Base-by-base conservation (phyloP, 805 yeast genomes). In the Kodamaea restingae region DNA sequence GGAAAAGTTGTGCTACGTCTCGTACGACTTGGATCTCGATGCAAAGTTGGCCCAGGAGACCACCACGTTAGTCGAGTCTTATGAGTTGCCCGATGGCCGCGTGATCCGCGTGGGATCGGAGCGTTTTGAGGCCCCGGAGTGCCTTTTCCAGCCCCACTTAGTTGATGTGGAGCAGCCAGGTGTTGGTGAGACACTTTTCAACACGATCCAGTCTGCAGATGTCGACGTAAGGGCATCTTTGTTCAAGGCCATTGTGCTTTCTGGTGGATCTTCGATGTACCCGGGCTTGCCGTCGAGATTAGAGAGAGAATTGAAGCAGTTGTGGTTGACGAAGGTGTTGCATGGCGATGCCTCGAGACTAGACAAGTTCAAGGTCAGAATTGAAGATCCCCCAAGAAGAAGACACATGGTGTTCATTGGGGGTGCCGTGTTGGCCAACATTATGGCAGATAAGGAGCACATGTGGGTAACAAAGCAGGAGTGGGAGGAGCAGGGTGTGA, bases 211-310 rank as follows among this genome's bases (percentile, higher is more conserved):
- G 71, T 69, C 90, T 4, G 96, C 98, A 31, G 98, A 93, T 57
- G 84, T 93, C 36, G 98, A 93, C 60, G 78, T 93, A 38, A 81
- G 97, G 65, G 74, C 95, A 5, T 76, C 96, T 1, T 73, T 93
- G 44, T 93, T 78, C 68, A 86, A 84, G 56, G 95, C 96, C 2
- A 85, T 93, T 60, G 98, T 93, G 20, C 75, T 93, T 32, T 86
- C 96, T 4, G 98, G 98, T 60, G 98, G 98, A 42, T 90, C 98
- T 1, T 84, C 95, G 37, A 93, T 93, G 98, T 93, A 93, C 59
- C 98, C 98, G 1, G 98, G 98, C 21, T 76, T 93, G 51, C 98
- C 98, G 14, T 84, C 96, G 9, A 76, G 98, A 55, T 71, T 93
- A 50, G 98, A 93, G 63, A 91, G 87, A 62, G 98, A 93, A 63